These are phyloP conservation scores for Cymbopogon citratus DNA, from an alignment of 176 grass and related monocot species.

Conservation along the genomic window DNA sequence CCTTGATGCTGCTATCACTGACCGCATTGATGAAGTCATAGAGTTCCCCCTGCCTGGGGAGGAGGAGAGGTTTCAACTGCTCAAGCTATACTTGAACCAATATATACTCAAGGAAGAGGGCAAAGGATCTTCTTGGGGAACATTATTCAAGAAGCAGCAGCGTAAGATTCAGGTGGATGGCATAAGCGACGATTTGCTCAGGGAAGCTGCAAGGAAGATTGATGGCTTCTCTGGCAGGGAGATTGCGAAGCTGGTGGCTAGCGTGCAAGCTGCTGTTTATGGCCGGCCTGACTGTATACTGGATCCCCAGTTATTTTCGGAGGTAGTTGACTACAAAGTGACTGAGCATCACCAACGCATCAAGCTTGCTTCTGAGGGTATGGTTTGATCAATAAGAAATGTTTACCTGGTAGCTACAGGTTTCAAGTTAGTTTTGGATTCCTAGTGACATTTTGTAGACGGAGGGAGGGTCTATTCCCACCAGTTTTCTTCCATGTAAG, in stretches of 20 bases:
- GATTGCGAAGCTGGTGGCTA: slow-evolving; percentile 82
- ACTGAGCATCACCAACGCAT: slow-evolving; percentile 79
- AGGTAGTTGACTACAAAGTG: slow-evolving; percentile 83
- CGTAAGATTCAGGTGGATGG: slow-evolving; percentile 64
- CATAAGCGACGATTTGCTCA: slow-evolving; percentile 58
- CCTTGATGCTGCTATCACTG: slow-evolving; percentile 85
- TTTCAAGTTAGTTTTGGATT: background rate
- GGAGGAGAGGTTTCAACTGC: slow-evolving; percentile 73
- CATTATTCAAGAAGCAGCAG: slow-evolving; percentile 57
- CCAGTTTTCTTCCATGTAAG: background rate
- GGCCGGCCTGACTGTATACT: slow-evolving; percentile 63
- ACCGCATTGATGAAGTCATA: slow-evolving; percentile 91
- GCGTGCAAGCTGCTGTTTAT: slow-evolving; percentile 86
- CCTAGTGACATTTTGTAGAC: background rate
- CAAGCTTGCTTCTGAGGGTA: slow-evolving; percentile 57
- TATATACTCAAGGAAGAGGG: slow-evolving; percentile 60
- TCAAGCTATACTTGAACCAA: slow-evolving; percentile 74
- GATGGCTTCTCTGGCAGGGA: slow-evolving; percentile 93
- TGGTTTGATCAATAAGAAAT: slow-evolving; percentile 22
- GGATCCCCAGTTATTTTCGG: slow-evolving; percentile 56
- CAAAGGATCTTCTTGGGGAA: slow-evolving; percentile 32
- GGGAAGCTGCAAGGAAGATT: slow-evolving; percentile 53
- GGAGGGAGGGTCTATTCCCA: background rate
- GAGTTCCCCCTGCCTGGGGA: slow-evolving; percentile 80
- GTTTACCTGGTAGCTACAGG: background rate